These are phyloP conservation scores for Fomitopsis betulina DNA, from an alignment of 1,284 basidiomycete species.

Conservation along the genomic window DNA sequence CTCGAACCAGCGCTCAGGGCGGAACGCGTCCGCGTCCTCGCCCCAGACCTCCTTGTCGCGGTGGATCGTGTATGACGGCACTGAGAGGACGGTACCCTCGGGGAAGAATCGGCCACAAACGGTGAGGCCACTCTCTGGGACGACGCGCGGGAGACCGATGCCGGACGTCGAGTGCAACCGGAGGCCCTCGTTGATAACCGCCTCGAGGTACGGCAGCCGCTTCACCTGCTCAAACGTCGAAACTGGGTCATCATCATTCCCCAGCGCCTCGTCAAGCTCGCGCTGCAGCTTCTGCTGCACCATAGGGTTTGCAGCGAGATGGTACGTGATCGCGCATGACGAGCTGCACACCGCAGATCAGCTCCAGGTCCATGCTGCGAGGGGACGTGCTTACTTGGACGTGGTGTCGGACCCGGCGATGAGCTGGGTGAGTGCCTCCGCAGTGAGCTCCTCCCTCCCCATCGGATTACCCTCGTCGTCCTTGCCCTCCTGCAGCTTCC, in stretches of 20 bases:
- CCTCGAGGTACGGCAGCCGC: slow-evolving; percentile 69
- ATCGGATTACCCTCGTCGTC: slow-evolving; percentile 79
- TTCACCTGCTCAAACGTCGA: slow-evolving; percentile 62
- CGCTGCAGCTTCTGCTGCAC: slow-evolving; percentile 70
- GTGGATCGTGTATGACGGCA: slow-evolving; percentile 78
- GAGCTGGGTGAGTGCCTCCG: slow-evolving; percentile 82
- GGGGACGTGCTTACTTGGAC: slow-evolving; percentile 56
- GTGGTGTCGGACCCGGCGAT: slow-evolving; percentile 85
- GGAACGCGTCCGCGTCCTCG: slow-evolving; percentile 68
- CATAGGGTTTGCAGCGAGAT: slow-evolving; percentile 65
- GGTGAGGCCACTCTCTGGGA: slow-evolving; percentile 64
- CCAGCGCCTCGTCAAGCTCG: slow-evolving; percentile 78
- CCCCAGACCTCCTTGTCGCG: slow-evolving; percentile 72
- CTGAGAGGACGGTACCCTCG: slow-evolving; percentile 67
- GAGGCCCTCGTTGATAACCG: slow-evolving; percentile 80
- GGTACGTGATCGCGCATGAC: slow-evolving; percentile 82
- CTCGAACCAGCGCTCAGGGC: slow-evolving; percentile 83
- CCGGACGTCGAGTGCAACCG: slow-evolving; percentile 79
- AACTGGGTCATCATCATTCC: slow-evolving; percentile 50
- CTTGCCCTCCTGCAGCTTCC: slow-evolving; percentile 72
- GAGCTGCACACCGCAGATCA: slow-evolving; percentile 41
- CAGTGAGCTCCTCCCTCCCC: slow-evolving; percentile 79
- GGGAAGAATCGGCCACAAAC: slow-evolving; percentile 61
- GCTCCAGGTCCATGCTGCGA: neutral
- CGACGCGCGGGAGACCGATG: slow-evolving; percentile 78